These are phyloP conservation scores for Batkoa obscura DNA, from an alignment of 371 early-diverging fungal genomes.

Conservation along the genomic window DNA sequence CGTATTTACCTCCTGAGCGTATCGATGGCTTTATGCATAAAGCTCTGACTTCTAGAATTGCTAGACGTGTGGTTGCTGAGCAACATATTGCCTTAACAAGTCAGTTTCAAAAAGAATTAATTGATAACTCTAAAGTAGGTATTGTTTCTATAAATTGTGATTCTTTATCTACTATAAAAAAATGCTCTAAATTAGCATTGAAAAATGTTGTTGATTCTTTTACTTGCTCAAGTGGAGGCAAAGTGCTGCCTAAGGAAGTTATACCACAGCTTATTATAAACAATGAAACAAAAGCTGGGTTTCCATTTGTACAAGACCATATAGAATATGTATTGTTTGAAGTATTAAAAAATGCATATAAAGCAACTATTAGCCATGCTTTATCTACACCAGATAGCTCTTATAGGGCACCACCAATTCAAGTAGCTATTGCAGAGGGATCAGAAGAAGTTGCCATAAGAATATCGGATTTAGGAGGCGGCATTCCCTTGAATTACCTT, in stretches of 20 bases:
- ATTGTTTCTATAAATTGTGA: conserved; percentile 22
- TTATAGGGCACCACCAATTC: conserved; percentile 25
- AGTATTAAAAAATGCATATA: conserved; percentile 72
- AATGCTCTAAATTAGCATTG: conserved; percentile 17
- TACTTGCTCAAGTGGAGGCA: conserved; percentile 6
- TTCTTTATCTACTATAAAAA: conserved; percentile 21
- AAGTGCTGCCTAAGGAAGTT: neutral
- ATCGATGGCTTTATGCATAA: conserved; percentile 75
- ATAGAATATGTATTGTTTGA: conserved; percentile 88
- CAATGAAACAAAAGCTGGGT: conserved; percentile 32
- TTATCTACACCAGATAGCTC: conserved; percentile 12
- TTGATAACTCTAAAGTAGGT: conserved; percentile 11
- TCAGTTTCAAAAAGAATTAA: conserved; percentile 15
- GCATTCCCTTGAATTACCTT: conserved; percentile 30
- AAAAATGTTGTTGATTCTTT: conserved; percentile 19
- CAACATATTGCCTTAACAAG: conserved; percentile 73
- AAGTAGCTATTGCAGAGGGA: conserved; percentile 61
- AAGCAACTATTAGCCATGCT: conserved; percentile 20
- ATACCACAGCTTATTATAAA: conserved; percentile 31
- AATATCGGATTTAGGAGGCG: conserved; percentile 81
- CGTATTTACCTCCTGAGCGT: conserved; percentile 26
- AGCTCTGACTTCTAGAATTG: conserved; percentile 76
- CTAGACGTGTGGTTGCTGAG: conserved; percentile 77
- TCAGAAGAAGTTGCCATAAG: conserved; percentile 65
- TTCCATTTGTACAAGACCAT: conserved; percentile 76